Evolutionary conservation across 2,329 filamentous ascomycete genomes (phyloP), one percentile per base, ranked within the genome.

Genomic region (Cadophora luteo-olivacea): DNA sequence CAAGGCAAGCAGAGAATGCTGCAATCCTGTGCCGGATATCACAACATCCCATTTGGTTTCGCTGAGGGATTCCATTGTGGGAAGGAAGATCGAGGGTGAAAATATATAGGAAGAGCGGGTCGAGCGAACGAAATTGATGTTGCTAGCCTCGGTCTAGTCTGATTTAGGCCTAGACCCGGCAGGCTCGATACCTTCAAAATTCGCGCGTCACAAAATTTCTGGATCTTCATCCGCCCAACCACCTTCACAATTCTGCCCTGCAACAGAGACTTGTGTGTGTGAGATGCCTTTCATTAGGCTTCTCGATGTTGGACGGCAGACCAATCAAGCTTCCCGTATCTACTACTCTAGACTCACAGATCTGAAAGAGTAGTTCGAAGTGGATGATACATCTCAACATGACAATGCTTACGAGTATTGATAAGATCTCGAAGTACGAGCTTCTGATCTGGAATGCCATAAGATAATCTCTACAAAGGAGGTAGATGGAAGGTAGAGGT

Each of bases 361-460:
- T 84, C 84, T 93, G 91, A 92, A 87, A 88, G 89, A 89, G 91
- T 89, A 85, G 91, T 91, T 93, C 91, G 91, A 84, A 92, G 90
- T 89, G 89, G 89, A 89, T 86, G 89, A 89, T 87, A 92, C 89
- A 92, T 66, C 61, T 62, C 61, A 19, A 29, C 29, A 29, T 29
- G 29, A 29, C 29, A 29, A 29, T 29, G 29, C 29, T 29, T 29
- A 29, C 29, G 14, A 14, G 1, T 2, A 16, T 19, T 45, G 4
- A 45, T 5, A 19, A 5, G 41, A 45, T 19, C 41, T 38, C 36
- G 14, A 11, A 14, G 3, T 5, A 5, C 41, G 41, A 5, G 41
- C 16, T 2, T 45, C 41, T 6, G 16, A 1, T 45, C 3, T 19
- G 2, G 16, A 19, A 38, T 11, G 8, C 14, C 2, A 11, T 45